A percentile compares a stretch with the other conserved stretches of the same genome.
phyloP scores from a whole-genome alignment of 2,329 filamentous ascomycete genomes.

The Cryphonectria naterciae region DNA sequence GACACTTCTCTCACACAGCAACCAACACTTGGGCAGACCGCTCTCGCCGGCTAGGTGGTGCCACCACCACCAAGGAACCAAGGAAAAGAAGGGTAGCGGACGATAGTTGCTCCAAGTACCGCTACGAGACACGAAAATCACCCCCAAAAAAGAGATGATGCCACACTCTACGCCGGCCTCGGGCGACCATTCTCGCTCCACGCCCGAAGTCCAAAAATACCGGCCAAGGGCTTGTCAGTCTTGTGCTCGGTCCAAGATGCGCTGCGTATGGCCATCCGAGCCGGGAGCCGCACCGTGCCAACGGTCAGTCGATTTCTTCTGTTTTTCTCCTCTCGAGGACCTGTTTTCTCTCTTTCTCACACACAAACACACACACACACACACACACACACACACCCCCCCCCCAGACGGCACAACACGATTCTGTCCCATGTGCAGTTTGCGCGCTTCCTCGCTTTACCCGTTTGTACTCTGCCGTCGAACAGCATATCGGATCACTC shows the following conservation, averaged over 20 bases:
- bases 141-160: constrained; percentile 8
- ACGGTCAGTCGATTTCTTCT: constrained; percentile 15
- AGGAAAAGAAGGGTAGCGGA: neutral
- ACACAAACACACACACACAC: too few species aligned
- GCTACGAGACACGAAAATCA: neutral
- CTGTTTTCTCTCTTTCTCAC: neutral
- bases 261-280: constrained; percentile 29
- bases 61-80: neutral
- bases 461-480: neutral
- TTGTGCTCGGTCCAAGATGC: constrained; percentile 30
- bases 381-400: too few species aligned
- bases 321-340: neutral
- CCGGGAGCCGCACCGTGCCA: constrained; percentile 29
- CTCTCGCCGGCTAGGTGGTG: neutral
- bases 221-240: constrained; percentile 29
- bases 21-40: neutral
- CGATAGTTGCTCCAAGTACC: too few species aligned
- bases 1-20: too few species aligned
- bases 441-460: neutral
- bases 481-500: neutral
- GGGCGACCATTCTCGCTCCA: constrained; percentile 28
- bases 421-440: neutral
- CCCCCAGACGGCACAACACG: neutral
- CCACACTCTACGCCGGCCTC: constrained; percentile 29
- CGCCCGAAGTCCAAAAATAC: constrained; percentile 31